Evolutionary conservation across 2,329 filamentous ascomycete species (phyloP), one percentile per base, ranked within the genome.

Genomic region (Pseudocercospora crystallina): DNA sequence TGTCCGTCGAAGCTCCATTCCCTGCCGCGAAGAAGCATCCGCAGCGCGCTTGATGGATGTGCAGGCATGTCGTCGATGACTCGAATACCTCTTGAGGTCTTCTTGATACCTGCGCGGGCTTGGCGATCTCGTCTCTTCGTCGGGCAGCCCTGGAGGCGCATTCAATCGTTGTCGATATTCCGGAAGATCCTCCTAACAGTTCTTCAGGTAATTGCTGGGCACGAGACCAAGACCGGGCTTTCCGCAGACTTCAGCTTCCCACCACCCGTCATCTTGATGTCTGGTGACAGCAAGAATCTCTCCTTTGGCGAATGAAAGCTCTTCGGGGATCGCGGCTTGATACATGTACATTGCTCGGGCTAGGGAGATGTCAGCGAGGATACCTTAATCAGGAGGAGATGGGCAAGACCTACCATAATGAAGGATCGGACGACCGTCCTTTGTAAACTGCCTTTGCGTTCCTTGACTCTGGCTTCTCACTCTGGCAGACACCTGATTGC

Each of bases 241-340:
- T 14, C 85, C 85, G 39, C 91, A 88, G 35, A 96, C 83, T 70
- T 96, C 92, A 10, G 95, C 95, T 74, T 99, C 94, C 94, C 95
- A 99, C 94, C 94, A 99, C 14, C 94, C 94, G 67, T 99, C 94
- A 68, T 99, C 94, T 72, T 99, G 94, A 64, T 95, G 83, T 53
- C 91, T 81, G 40, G 96, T 76, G 11, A 99, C 85, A 2, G 92
- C 90, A 11, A 99, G 78, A 52, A 92, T 84, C 66, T 99, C 95
- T 41, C 91, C 91, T 75, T 99, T 99, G 40, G 80, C 79, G 70
- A 99, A 99, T 11, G 87, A 87, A 14, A 99, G 76, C 72, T 99
- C 95, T 68, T 97, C 94, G 0, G 92, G 90, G 51, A 99, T 99
- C 15, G 90, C 92, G 2, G 94, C 90, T 65, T 87, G 84, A 70